phyloP scores from a whole-genome alignment of 139 green algal species.

The Micromonas commoda region DNA sequence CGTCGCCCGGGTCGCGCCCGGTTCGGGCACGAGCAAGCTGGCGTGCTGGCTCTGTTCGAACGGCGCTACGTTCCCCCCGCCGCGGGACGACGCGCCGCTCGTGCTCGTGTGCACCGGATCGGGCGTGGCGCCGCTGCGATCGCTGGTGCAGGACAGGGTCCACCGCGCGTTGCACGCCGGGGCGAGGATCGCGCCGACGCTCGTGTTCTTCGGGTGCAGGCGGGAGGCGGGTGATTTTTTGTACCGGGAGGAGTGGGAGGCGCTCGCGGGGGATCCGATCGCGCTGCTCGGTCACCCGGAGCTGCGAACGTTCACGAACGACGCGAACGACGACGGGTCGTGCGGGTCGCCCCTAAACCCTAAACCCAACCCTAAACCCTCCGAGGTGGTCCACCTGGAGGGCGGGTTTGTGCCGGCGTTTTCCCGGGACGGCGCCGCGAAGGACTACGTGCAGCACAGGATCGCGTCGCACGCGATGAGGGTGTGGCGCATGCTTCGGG shows the following conservation, averaged over 20 bases:
- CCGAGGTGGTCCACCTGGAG: too few relatives aligned
- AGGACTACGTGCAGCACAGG: constrained; percentile 36
- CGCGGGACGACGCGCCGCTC: background rate
- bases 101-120: constrained; percentile 21
- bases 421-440: constrained; percentile 31
- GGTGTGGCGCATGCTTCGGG: constrained; percentile 34
- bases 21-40: too few relatives aligned
- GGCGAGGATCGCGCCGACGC: constrained; percentile 40
- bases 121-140: constrained; percentile 25
- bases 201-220: constrained; percentile 85
- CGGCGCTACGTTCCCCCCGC: background rate
- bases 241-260: constrained; percentile 54
- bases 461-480: constrained; percentile 12
- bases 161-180: background rate
- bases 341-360: too few relatives aligned
- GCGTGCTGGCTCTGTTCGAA: too few relatives aligned
- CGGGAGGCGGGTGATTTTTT: constrained; percentile 62
- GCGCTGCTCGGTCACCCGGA: background rate
- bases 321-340: too few relatives aligned
- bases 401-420: constrained; percentile 40
- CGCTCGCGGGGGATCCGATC: background rate
- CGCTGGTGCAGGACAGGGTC: background rate
- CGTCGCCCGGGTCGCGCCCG: constrained; percentile 53
- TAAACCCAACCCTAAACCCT: too few relatives aligned
- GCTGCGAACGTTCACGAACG: too few relatives aligned